Conservation (phyloP, 306 rosid species). For the Boehmeria nivea region DNA sequence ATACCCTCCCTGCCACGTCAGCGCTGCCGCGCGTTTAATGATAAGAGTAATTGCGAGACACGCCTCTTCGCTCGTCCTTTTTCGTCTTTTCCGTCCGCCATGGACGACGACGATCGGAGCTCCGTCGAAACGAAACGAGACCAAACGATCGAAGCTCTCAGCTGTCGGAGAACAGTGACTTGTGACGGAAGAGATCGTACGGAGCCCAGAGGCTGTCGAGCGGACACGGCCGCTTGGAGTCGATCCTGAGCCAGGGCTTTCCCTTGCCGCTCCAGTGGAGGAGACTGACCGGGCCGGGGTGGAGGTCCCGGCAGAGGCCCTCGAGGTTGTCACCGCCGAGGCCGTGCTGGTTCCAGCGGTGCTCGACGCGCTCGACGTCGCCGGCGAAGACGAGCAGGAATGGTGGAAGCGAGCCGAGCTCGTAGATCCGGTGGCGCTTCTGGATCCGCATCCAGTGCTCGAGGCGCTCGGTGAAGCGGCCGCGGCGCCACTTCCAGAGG, state of each 20-base stretch:
- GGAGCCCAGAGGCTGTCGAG: constrained; percentile 90
- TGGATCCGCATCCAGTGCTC: constrained; percentile 89
- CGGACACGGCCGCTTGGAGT: constrained; percentile 73
- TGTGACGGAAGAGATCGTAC: constrained; percentile 67
- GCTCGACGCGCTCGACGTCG: constrained; percentile 68
- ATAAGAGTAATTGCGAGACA: not conserved
- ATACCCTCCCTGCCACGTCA: not conserved
- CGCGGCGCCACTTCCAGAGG: constrained; percentile 73
- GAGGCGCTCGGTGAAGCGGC: constrained; percentile 53
- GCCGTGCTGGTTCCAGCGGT: constrained; percentile 94
- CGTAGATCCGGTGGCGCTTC: constrained; percentile 72
- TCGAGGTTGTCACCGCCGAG: constrained; percentile 82
- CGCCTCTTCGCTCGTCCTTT: constrained; percentile 16
- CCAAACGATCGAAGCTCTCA: constrained; percentile 14
- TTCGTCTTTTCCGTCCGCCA: constrained; percentile 14
- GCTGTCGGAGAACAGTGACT: constrained; percentile 48
- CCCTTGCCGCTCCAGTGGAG: constrained; percentile 97
- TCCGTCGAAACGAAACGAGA: too few relatives aligned
- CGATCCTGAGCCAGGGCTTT: constrained; percentile 85
- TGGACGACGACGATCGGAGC: not conserved
- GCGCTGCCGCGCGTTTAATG: not conserved
- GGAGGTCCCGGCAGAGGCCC: constrained; percentile 73
- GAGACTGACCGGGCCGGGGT: constrained; percentile 81
- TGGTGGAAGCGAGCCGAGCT: constrained; percentile 82
- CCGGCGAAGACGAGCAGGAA: constrained; percentile 83